Conservation (phyloP, 495 filamentous ascomycete species). For the Margaritispora aquatica region DNA sequence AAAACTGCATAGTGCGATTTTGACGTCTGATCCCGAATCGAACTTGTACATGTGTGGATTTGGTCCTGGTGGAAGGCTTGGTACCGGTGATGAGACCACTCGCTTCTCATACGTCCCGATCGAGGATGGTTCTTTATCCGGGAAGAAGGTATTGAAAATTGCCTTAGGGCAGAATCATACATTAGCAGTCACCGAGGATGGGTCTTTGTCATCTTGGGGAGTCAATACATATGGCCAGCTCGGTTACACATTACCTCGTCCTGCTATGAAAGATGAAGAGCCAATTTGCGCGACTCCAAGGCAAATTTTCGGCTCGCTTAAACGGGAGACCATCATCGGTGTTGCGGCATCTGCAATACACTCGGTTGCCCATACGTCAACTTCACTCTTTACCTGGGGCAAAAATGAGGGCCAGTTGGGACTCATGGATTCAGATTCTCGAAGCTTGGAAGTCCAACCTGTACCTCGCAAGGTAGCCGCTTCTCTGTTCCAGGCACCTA, state of each 20-base stretch:
- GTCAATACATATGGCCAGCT: constrained; percentile 83
- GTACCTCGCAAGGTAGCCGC: constrained; percentile 83
- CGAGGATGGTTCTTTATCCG: constrained; percentile 61
- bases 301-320: constrained; percentile 86
- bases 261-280: constrained; percentile 61
- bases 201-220: constrained; percentile 90
- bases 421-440: constrained; percentile 88
- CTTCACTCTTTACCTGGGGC: constrained; percentile 86
- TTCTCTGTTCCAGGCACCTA: constrained; percentile 71
- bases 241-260: constrained; percentile 61
- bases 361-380: constrained; percentile 77
- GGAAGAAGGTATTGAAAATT: constrained; percentile 62
- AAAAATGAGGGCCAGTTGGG: constrained; percentile 95
- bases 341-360: constrained; percentile 88
- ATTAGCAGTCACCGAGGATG: constrained; percentile 71
- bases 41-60: constrained; percentile 94
- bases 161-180: constrained; percentile 90
- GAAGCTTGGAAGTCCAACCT: constrained; percentile 74
- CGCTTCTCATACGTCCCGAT: constrained; percentile 78
- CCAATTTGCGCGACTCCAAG: constrained; percentile 74
- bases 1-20: constrained; percentile 84
- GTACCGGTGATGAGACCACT: constrained; percentile 83
- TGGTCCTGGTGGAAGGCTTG: constrained; percentile 83
- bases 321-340: constrained; percentile 75
- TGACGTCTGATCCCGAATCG: constrained; percentile 83